Base-by-base conservation (phyloP, 2,329 filamentous ascomycete species). In the Talaromyces marneffei region DNA sequence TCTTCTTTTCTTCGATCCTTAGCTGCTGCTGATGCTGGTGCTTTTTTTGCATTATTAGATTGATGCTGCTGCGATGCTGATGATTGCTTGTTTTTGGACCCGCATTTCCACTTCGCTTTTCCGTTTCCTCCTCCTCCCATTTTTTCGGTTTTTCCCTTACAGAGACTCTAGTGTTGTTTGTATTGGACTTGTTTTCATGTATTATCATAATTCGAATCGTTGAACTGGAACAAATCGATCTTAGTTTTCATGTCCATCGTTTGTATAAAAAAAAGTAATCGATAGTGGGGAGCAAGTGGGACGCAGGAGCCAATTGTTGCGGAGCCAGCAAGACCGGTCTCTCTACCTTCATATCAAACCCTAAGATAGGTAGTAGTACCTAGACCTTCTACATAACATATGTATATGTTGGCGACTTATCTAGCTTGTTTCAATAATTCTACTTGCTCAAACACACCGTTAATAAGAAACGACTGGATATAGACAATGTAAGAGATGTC, bases 401-500 rank as follows among this genome's bases (percentile, higher is more conserved):
- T n/a, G n/a, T n/a, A n/a, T n/a, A n/a, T n/a, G n/a, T n/a, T n/a
- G n/a, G 31, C 10, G 31, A 9, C 10, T 9, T 33, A 33, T 9
- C 31, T 33, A 33, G 7, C 10, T 2, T 33, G 10, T 37, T 2
- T 37, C n/a, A 42, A 42, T 18, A 20, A 42, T 42, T 20, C 3
- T 40, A 18, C 7, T 40, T 20, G 29, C n/a, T n/a, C n/a, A 31
- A 31, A 31, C 29, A 31, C 4, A 31, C 9, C 4, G 29, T 9
- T 9, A 4, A 40, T 8, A 23, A 23, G 8, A 12, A 5, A n/a
- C n/a, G 20, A 25, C 4, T 16, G 12, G 6, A 4, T 16, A 16
- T 31, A 52, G 48, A 52, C 48, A 55, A 18, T 55, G 25, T 10
- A 40, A 44, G 35, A 59, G n/a, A 59, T 59, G 46, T 59, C 57